Evolutionary conservation across 805 yeast species (phyloP).

Genomic region (Ogataea degrootiae): DNA sequence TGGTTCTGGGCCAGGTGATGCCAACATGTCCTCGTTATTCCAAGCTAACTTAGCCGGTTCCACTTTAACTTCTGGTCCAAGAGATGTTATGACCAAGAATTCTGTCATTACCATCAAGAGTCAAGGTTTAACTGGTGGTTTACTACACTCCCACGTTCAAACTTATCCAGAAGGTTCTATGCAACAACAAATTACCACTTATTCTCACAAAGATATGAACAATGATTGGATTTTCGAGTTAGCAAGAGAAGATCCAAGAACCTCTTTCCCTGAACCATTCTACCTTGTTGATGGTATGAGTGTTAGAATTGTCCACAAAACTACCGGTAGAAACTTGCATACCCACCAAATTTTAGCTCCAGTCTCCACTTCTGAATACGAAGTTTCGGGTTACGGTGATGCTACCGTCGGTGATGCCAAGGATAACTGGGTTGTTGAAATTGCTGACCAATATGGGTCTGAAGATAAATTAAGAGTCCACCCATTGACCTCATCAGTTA

Average conservation of each 20-base stretch:
- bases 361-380: conserved; percentile 59
- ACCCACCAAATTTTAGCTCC: conserved; percentile 81
- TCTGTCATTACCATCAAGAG: conserved; percentile 62
- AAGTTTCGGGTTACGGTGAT: conserved; percentile 86
- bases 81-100: conserved; percentile 54
- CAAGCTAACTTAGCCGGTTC: conserved; percentile 80
- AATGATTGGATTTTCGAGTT: conserved; percentile 76
- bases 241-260: conserved; percentile 41
- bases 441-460: conserved; percentile 55
- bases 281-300: conserved; percentile 56
- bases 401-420: conserved; percentile 66
- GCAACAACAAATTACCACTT: conserved; percentile 93
- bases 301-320: conserved; percentile 67
- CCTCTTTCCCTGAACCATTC: conserved; percentile 27
- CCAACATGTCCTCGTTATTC: conserved; percentile 82
- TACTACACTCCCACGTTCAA: conserved; percentile 85
- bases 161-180: conserved; percentile 85
- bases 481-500: conserved; percentile 71
- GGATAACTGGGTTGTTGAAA: conserved; percentile 89
- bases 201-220: conserved; percentile 82
- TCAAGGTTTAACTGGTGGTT: conserved; percentile 67
- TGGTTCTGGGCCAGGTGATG: conserved; percentile 83
- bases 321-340: conserved; percentile 72
- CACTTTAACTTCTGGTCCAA: conserved; percentile 60
- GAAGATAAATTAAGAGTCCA: conserved; percentile 54